These are phyloP conservation scores for Huntiella moniliformis DNA, from an alignment of 2,329 filamentous ascomycete genomes.

Conservation along the genomic window DNA sequence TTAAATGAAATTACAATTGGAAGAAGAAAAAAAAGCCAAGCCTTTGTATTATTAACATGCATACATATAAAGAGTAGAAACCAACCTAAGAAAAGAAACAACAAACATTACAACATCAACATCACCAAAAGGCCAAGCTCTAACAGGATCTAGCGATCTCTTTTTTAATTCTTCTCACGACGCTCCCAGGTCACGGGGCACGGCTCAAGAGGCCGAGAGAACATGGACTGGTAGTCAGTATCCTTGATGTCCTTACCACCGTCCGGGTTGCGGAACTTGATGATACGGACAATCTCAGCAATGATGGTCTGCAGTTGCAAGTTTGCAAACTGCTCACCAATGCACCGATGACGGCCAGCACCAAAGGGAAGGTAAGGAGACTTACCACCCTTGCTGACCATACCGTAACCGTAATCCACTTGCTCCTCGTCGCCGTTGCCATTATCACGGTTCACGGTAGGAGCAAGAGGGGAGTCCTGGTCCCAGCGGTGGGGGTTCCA, in stretches of 20 bases:
- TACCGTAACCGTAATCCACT: slow-evolving; percentile 83
- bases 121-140: no score
- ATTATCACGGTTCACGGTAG: slow-evolving; percentile 25
- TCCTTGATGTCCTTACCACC: slow-evolving; percentile 50
- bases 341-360: slow-evolving; percentile 80
- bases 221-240: slow-evolving; percentile 51
- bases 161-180: slow-evolving; percentile 21
- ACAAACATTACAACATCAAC: no score
- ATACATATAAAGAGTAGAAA: no score
- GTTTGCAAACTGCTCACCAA: slow-evolving; percentile 93
- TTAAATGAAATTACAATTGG: no score
- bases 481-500: slow-evolving; percentile 94
- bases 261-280: slow-evolving; percentile 62
- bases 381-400: slow-evolving; percentile 75
- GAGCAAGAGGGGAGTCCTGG: slow-evolving; percentile 37
- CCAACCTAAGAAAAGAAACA: no score
- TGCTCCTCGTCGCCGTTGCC: slow-evolving; percentile 50
- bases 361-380: slow-evolving; percentile 91
- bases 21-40: no score
- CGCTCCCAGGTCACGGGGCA: slow-evolving; percentile 60
- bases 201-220: slow-evolving; percentile 53
- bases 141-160: background rate
- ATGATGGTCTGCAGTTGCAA: slow-evolving; percentile 76
- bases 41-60: no score
- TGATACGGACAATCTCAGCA: slow-evolving; percentile 54